Conservation (phyloP, 768 basidiomycete genomes). For the Boletus rex-veris region DNA sequence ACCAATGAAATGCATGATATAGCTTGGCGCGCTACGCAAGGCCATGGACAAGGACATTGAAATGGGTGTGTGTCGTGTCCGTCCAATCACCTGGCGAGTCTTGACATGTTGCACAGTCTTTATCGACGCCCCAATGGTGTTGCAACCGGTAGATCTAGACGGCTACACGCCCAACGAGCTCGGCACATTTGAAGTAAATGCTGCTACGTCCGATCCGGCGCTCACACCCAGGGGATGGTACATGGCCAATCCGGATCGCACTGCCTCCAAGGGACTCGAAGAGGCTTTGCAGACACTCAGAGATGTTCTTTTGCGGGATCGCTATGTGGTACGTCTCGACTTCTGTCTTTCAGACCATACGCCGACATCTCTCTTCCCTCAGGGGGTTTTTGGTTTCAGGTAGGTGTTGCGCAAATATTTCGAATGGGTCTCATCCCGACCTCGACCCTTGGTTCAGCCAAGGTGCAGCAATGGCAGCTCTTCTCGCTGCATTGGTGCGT, state of each 20-base stretch:
- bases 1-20: neutral
- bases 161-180: conserved; percentile 26
- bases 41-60: conserved; percentile 63
- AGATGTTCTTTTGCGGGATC: conserved; percentile 54
- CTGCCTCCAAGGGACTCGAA: conserved; percentile 51
- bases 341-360: neutral
- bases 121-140: conserved; percentile 64
- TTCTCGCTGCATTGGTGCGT: conserved; percentile 67
- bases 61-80: conserved; percentile 46
- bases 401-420: conserved; percentile 19
- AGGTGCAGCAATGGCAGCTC: conserved; percentile 71
- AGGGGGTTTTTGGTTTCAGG: conserved; percentile 86
- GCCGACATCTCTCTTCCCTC: neutral
- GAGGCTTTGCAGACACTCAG: conserved; percentile 53
- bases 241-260: conserved; percentile 51
- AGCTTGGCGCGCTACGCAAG: conserved; percentile 75
- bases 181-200: conserved; percentile 38
- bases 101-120: conserved; percentile 48
- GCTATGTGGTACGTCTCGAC: conserved; percentile 55
- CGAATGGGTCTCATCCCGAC: neutral
- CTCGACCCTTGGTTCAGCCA: conserved; percentile 44
- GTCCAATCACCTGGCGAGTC: neutral
- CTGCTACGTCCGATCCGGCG: conserved; percentile 43
- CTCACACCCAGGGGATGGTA: conserved; percentile 71
- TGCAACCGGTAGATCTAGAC: conserved; percentile 62